Percentiles rank a stretch among this genome's conserved stretches.
These are phyloP conservation scores for Conringia planisiliqua DNA, from an alignment of 345 rosid species.

Conservation along the genomic window DNA sequence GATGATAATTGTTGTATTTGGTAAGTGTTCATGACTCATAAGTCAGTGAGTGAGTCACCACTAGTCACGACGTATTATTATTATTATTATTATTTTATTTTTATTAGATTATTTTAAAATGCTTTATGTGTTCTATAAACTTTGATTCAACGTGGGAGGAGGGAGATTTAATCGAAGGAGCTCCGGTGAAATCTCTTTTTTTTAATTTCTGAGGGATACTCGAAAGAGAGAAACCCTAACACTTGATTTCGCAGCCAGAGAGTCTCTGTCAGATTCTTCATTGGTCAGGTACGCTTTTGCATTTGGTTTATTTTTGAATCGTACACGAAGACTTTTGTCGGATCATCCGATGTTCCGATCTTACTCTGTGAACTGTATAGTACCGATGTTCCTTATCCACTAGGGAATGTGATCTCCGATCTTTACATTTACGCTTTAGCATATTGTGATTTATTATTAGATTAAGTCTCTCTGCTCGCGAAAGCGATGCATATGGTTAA, in stretches of 20 bases:
- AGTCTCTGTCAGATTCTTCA: neutral
- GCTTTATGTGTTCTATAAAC: neutral
- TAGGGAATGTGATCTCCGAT: conserved; percentile 3
- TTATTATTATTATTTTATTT: neutral
- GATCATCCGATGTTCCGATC: neutral
- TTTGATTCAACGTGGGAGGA: conserved; percentile 11
- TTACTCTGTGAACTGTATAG: neutral
- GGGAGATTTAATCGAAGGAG: conserved; percentile 16
- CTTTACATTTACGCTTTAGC: neutral
- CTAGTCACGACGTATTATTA: neutral
- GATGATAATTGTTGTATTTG: no score
- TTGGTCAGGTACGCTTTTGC: neutral
- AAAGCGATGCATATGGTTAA: neutral
- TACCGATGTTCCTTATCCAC: neutral
- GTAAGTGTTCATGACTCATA: no score
- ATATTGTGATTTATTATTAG: neutral
- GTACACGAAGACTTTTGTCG: neutral
- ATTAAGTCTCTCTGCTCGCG: neutral
- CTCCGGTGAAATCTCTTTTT: neutral
- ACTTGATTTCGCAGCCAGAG: neutral
- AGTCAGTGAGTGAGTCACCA: neutral
- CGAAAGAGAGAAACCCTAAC: conserved; percentile 17
- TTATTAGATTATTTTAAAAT: neutral
- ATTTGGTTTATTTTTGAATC: neutral
- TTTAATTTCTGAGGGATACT: neutral